These are phyloP conservation scores for Fusarium sp. DNA, from an alignment of 2,329 filamentous ascomycete genomes.

Conservation along the genomic window DNA sequence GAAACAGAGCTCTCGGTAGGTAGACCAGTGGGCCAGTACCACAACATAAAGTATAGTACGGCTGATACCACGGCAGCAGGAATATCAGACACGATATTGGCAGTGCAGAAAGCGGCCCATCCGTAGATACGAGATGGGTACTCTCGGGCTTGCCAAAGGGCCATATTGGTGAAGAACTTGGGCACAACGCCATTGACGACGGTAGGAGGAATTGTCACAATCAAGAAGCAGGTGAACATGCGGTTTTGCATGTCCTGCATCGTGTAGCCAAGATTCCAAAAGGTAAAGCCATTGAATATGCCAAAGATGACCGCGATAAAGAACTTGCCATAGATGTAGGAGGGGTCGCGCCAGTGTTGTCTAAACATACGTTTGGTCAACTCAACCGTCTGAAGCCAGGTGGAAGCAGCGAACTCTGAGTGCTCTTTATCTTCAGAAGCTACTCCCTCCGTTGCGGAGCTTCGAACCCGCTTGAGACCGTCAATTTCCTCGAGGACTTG, in stretches of 20 bases:
- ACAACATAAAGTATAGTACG: conserved; percentile 78
- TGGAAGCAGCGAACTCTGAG: conserved; percentile 75
- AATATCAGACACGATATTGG: conserved; percentile 79
- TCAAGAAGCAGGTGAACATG: conserved; percentile 79
- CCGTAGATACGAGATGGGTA: conserved; percentile 81
- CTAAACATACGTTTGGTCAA: conserved; percentile 78
- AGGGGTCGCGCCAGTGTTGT: conserved; percentile 82
- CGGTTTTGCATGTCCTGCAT: conserved; percentile 80
- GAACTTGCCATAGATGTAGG: conserved; percentile 82
- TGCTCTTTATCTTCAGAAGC: conserved; percentile 4
- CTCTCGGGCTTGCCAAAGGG: conserved; percentile 80
- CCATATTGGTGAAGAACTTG: conserved; percentile 82
- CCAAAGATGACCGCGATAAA: conserved; percentile 79
- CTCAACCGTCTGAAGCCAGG: conserved; percentile 71
- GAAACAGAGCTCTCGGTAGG: conserved; percentile 73
- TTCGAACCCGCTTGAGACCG: conserved; percentile 38
- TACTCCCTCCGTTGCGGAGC: conserved; percentile 34
- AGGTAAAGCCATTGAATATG: conserved; percentile 85
- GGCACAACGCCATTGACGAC: conserved; percentile 80
- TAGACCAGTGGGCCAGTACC: conserved; percentile 82
- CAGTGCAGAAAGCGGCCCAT: conserved; percentile 81
- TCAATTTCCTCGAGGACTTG: conserved; percentile 72
- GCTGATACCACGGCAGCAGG: conserved; percentile 75
- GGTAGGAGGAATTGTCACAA: conserved; percentile 74
- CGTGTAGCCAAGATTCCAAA: conserved; percentile 75